Percentiles rank a stretch among this genome's conserved stretches.
phyloP scores from a whole-genome alignment of 177 flowering plant species.

The Vitis hybrid region DNA sequence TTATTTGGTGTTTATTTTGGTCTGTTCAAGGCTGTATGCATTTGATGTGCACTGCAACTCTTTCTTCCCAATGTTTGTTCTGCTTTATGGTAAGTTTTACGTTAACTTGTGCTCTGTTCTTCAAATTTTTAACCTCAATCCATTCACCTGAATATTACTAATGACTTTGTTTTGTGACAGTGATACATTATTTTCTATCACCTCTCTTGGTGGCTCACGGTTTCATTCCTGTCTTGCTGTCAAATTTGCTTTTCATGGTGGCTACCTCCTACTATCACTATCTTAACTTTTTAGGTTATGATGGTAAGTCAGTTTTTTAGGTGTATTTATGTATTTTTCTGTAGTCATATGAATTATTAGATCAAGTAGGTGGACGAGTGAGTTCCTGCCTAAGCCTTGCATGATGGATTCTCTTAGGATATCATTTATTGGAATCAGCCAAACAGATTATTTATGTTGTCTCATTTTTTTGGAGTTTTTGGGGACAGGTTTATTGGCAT shows the following conservation, averaged over 20 bases:
- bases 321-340: background rate
- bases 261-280: constrained; percentile 90
- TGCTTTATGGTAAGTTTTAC: constrained; percentile 79
- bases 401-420: background rate
- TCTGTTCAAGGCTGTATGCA: constrained; percentile 81
- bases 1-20: constrained; percentile 20
- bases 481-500: background rate
- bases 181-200: constrained; percentile 85
- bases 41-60: constrained; percentile 99
- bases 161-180: constrained; percentile 47
- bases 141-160: constrained; percentile 12
- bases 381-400: background rate
- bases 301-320: constrained; percentile 57
- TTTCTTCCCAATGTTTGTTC: constrained; percentile 93
- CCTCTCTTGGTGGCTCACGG: constrained; percentile 93
- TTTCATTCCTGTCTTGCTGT: constrained; percentile 75
- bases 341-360: background rate
- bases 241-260: constrained; percentile 94
- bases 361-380: background rate
- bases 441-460: background rate
- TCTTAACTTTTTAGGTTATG: constrained; percentile 96
- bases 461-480: background rate
- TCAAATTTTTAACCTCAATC: background rate
- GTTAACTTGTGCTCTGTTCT: background rate
- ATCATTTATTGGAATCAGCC: background rate